Evolutionary conservation across 2,329 filamentous ascomycete genomes (phyloP).

Genomic region (Dryadomyces sulphureus): DNA sequence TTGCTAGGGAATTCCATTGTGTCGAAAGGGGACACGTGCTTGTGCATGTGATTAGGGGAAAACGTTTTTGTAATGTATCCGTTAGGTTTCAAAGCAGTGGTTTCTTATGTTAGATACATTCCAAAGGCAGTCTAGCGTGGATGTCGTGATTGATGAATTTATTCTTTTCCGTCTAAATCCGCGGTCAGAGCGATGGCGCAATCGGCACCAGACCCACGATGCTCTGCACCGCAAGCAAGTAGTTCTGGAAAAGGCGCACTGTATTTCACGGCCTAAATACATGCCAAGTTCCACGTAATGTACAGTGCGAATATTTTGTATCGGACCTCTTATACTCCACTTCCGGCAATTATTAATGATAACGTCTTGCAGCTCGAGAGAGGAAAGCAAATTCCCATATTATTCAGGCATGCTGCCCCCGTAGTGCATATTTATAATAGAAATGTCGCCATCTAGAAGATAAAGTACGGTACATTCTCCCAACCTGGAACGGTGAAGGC

Average conservation of each 20-base stretch:
- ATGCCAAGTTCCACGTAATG: neutral
- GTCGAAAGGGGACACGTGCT: no score
- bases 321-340: neutral
- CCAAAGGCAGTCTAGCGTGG: constrained; percentile 17
- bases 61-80: neutral
- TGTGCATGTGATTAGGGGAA: neutral
- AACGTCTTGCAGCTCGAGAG: no score
- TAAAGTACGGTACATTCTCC: no score
- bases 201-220: constrained; percentile 2
- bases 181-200: constrained; percentile 10
- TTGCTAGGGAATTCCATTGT: no score
- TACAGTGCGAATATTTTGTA: neutral
- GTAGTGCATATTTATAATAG: no score
- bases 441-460: no score
- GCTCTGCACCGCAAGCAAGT: neutral
- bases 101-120: neutral
- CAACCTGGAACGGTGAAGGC: no score
- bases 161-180: constrained; percentile 3
- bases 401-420: no score
- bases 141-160: constrained; percentile 21
- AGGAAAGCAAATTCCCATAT: no score
- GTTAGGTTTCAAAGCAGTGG: neutral
- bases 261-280: neutral
- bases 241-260: neutral
- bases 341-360: neutral